Base-by-base conservation (phyloP, 108 stramenopile genomes). In the Cyclostephanos tholiformis region DNA sequence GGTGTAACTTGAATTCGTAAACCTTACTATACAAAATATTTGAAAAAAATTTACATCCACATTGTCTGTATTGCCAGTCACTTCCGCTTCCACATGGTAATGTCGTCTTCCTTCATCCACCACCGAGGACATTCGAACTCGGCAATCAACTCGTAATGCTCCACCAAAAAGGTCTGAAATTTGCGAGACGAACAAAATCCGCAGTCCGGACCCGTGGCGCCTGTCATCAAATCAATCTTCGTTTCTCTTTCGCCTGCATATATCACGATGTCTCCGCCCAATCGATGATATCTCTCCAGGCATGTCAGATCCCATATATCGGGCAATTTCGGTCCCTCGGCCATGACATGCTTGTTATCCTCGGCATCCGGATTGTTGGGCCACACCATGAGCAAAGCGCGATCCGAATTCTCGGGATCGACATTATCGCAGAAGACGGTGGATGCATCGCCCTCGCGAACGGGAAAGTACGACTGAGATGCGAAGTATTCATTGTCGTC, bases 81-180 rank as follows among this genome's bases (percentile, higher is more conserved):
- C 38, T 59, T 65, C 8, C 80, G 58, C 39, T 70, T 59, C 85
- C 85, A 86, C 8, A 86, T 58, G 23, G 85, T 81, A n/a, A 84
- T 56, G 65, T 86, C 85, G 65, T 86, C 85, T 41, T 72, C 82
- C 64, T 83, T 81, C 76, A 82, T 72, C 85, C 85, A 86, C 81
- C 80, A 82, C 43, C 66, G 41, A 7, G 79, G 85, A 57, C 79
- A 65, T 57, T 80, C 57, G 46, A 84, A 23, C 41, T 50, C 70
- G 17, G 59, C 66, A 39, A 56, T 46, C 56, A 84, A 58, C 5
- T 55, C 44, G 82, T 79, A 86, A 23, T 82, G 8, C 0, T 64
- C 56, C 38, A 70, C 48, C 63, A 86, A 61, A 30, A 82, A 70
- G 22, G 38, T 51, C 55, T 86, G 86, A 75, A 86, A 86, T 19